A percentile compares a stretch with the other conserved stretches of the same genome.
These are phyloP conservation scores for Phytopythium chamaehyphon DNA, from an alignment of 352 stramenopile genomes.

Conservation along the genomic window DNA sequence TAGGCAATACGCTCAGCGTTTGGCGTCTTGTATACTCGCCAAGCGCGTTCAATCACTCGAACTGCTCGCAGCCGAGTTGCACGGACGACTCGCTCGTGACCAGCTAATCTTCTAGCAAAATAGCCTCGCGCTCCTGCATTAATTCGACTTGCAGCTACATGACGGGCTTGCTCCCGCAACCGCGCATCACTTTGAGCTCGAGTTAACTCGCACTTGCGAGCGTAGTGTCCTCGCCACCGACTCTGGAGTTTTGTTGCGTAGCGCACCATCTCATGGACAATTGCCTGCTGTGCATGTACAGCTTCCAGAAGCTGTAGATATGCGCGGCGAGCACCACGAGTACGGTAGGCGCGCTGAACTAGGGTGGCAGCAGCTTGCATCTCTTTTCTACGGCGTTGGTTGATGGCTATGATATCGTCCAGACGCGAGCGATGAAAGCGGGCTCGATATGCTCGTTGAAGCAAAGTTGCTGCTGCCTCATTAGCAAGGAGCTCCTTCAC, in stretches of 20 bases:
- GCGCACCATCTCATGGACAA: constrained; percentile 22
- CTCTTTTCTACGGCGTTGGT: constrained; percentile 50
- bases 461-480: constrained; percentile 31
- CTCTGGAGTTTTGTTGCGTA: constrained; percentile 61
- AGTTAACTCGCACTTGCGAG: constrained; percentile 26
- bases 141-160: constrained; percentile 54
- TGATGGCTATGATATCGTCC: constrained; percentile 68
- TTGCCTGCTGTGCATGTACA: constrained; percentile 36
- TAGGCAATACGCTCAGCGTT: constrained; percentile 36
- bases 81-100: constrained; percentile 25
- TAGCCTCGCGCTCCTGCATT: constrained; percentile 61
- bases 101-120: constrained; percentile 42
- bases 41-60: constrained; percentile 49
- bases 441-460: constrained; percentile 56
- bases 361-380: constrained; percentile 40
- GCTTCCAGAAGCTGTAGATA: constrained; percentile 47
- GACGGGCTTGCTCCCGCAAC: constrained; percentile 21
- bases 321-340: constrained; percentile 40
- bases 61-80: constrained; percentile 36
- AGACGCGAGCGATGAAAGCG: constrained; percentile 67
- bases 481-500: constrained; percentile 37
- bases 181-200: constrained; percentile 25
- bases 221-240: constrained; percentile 53
- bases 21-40: constrained; percentile 38
- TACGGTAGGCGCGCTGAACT: constrained; percentile 61